phyloP scores from a whole-genome alignment of 2,329 filamentous ascomycete genomes.

The Sarocladium brachiariae region DNA sequence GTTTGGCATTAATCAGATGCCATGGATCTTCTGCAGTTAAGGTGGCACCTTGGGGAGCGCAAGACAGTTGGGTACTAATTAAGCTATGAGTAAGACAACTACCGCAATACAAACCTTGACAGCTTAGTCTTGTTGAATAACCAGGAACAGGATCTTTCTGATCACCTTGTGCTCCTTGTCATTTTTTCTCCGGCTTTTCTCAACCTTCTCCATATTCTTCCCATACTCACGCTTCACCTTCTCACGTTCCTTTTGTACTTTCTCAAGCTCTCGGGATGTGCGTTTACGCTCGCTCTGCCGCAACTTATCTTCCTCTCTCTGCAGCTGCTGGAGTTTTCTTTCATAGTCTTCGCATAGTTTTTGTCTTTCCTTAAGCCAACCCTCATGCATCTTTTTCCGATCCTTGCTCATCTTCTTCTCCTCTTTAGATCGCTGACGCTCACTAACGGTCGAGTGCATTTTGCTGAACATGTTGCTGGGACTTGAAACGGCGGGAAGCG shows the following conservation, averaged over 20 bases:
- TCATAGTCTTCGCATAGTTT: neutral
- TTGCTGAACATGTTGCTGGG: constrained; percentile 9
- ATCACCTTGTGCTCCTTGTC: constrained; percentile 14
- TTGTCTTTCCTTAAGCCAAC: neutral
- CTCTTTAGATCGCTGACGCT: constrained; percentile 12
- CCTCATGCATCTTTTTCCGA: constrained; percentile 10
- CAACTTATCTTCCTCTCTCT: constrained; percentile 9
- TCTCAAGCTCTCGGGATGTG: constrained; percentile 1
- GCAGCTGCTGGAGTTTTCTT: constrained; percentile 3
- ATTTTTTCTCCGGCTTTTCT: constrained; percentile 10
- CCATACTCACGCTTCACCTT: constrained; percentile 9
- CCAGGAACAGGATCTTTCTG: constrained; percentile 12
- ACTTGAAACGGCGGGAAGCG: constrained; percentile 8
- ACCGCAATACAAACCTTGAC: no score
- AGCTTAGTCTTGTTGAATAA: constrained; percentile 6
- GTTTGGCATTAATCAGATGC: neutral
- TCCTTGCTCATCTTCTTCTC: constrained; percentile 13
- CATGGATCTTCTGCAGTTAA: neutral
- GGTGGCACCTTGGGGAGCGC: no score
- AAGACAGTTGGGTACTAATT: no score
- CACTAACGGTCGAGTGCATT: constrained; percentile 13
- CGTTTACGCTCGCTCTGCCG: neutral
- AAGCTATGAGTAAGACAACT: no score
- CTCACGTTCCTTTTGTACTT: constrained; percentile 10
- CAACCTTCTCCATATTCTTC: constrained; percentile 6